Evolutionary conservation across 805 yeast genomes (phyloP), one percentile per base, ranked within the genome.

Genomic region (Zygosaccharomyces bailii): DNA sequence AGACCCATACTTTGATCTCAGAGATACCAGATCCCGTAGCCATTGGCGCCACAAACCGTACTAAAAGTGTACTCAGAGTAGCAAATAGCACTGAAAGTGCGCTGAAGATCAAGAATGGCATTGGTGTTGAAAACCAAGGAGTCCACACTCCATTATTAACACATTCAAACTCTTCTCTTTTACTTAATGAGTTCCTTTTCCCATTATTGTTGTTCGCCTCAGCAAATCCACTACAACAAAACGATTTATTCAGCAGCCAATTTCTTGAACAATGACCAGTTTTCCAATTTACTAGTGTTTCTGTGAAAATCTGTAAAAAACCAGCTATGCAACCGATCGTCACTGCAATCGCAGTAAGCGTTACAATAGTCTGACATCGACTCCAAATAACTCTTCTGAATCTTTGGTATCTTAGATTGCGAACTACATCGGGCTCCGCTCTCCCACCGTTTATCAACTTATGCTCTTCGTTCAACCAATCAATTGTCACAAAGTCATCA

Each of bases 11-110:
- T 66, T 95, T 93, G 60, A 93, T 91, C 65, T 93, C 99, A 11
- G 97, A 85, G 40, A 93, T 95, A 0, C 99, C 99, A 5, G 96
- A 86, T 0, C 99, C 99, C 1, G 98, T 95, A 2, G 99, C 98
- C 42, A 82, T 73, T 1, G 96, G 96, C 0, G 96, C 90, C 53
- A 79, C 80, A 10, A 63, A 61, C 52, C 78, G 72, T 36, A 95
- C 96, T 27, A 89, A 59, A 10, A 73, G 60, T 0, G 91, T 87
- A 1, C 96, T 82, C 8, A 73, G 52, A 6, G 73, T 62, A 2
- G 93, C 85, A 54, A 91, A 80, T 0, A 69, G 11, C 0, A 81
- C 66, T 4, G 95, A 84, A 1, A 82, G 64, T 0, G 68, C 6
- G 2, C 87, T 72, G 56, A 82, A 91, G 0, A 77, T 58, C 1